Evolutionary conservation across 306 rosid species (phyloP), one percentile per base, ranked within the genome.

Genomic region (Cucurbita pepo): DNA sequence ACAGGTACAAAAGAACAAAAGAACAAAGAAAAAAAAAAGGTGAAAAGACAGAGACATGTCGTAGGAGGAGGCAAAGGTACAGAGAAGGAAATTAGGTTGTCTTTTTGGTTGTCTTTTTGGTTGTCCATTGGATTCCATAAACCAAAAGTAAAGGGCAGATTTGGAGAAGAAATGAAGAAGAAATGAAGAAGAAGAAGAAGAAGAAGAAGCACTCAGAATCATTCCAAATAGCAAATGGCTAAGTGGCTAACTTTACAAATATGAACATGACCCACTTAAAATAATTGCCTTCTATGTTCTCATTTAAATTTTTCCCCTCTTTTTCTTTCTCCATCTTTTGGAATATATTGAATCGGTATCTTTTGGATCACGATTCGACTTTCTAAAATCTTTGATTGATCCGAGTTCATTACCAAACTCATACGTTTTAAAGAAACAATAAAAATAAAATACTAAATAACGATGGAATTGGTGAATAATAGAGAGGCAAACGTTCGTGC

Each of bases 151-250:
- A 37, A n/a, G 0, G 0, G 11, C 30, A 59, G 43, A 59, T 6
- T 30, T 58, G 10, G 6, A 13, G 44, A 30, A 56, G 38, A 0
- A 6, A 60, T 50, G 18, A 36, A 10, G 38, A 44, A 6, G 18
- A 10, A 9, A 10, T 9, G n/a, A n/a, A n/a, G n/a, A n/a, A n/a
- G n/a, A n/a, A n/a, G 71, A 19, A 40, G 51, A 36, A 10, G 71
- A 65, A 19, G 54, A 41, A 41, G 71, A 43, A 40, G 50, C 15
- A 66, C 47, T 12, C 1, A 25, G 72, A 66, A 66, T 66, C 72
- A 66, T 66, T 66, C 72, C 72, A 66, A 66, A 66, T 66, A 66
- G 72, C 56, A 11, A 66, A 4, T 4, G 72, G 12, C 11, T 66
- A 44, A 44, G 21, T 66, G 19, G n/a, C 72, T 44, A 66, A 14